phyloP scores from a whole-genome alignment of 1,284 basidiomycete species.

The Pterula multifida region DNA sequence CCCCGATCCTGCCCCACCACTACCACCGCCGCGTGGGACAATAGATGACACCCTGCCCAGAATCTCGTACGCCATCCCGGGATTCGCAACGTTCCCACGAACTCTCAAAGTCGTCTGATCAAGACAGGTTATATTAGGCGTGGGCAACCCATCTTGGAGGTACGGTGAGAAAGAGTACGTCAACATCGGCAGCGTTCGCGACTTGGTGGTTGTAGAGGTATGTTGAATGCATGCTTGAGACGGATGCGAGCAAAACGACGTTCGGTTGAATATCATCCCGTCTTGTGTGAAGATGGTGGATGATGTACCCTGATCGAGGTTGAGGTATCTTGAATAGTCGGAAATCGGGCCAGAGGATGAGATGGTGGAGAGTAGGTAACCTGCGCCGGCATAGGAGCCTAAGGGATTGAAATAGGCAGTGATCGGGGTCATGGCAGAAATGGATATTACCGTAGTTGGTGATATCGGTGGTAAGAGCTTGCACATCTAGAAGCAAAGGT shows the following conservation, averaged over 20 bases:
- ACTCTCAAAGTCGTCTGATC: conserved; percentile 43
- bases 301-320: conserved; percentile 48
- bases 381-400: conserved; percentile 64
- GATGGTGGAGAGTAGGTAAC: conserved; percentile 44
- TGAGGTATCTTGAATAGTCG: conserved; percentile 53
- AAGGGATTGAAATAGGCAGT: neutral
- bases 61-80: conserved; percentile 63
- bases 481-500: too few species aligned
- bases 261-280: conserved; percentile 31
- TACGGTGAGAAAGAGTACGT: conserved; percentile 41
- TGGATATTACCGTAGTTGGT: neutral
- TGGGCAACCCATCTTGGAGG: conserved; percentile 34
- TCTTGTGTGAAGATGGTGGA: conserved; percentile 48
- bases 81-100: conserved; percentile 31
- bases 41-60: conserved; percentile 30
- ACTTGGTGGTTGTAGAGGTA: conserved; percentile 20
- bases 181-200: conserved; percentile 21
- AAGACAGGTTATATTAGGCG: conserved; percentile 49
- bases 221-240: conserved; percentile 47
- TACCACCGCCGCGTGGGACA: neutral
- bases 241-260: conserved; percentile 61
- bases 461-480: neutral
- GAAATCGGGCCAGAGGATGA: conserved; percentile 26
- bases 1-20: neutral
- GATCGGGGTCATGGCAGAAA: neutral